phyloP scores from a whole-genome alignment of 805 yeast species.

The Hanseniaspora hatyaiensis region DNA sequence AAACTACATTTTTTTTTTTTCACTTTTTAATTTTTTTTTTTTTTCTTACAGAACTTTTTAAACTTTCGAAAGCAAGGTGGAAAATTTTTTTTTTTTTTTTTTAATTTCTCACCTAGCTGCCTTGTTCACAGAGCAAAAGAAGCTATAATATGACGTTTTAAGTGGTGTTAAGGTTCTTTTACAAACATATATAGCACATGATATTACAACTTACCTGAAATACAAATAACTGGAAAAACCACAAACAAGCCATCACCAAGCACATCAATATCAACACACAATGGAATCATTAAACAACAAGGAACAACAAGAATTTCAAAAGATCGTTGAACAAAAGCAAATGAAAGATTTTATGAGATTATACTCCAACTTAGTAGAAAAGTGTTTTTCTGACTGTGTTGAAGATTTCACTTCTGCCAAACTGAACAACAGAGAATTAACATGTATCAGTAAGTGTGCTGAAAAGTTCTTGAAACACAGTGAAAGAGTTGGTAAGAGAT shows the following conservation, averaged over 20 bases:
- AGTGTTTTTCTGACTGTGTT: slow-evolving; percentile 96
- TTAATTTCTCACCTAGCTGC: no score
- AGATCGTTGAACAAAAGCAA: slow-evolving; percentile 90
- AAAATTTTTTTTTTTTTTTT: no score
- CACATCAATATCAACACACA: neutral
- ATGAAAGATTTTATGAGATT: slow-evolving; percentile 97
- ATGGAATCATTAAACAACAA: slow-evolving; percentile 93
- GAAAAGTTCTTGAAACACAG: slow-evolving; percentile 96
- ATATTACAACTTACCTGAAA: no score
- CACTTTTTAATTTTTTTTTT: no score
- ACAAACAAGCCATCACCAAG: neutral
- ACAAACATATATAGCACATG: no score
- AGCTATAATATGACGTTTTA: no score
- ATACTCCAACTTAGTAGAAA: slow-evolving; percentile 87
- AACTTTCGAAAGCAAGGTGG: no score
- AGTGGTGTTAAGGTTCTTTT: no score
- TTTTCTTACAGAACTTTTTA: no score
- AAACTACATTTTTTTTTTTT: no score
- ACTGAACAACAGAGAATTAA: slow-evolving; percentile 71
- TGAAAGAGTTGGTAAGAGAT: slow-evolving; percentile 96
- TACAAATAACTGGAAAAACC: neutral
- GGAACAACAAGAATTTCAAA: slow-evolving; percentile 95
- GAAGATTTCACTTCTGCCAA: slow-evolving; percentile 92
- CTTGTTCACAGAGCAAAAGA: no score
- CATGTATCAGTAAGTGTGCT: slow-evolving; percentile 82